Percentiles rank a stretch among this genome's conserved stretches.
Evolutionary conservation across 495 filamentous ascomycete genomes (phyloP).

Genomic region (Trypethelium eluteriae): DNA sequence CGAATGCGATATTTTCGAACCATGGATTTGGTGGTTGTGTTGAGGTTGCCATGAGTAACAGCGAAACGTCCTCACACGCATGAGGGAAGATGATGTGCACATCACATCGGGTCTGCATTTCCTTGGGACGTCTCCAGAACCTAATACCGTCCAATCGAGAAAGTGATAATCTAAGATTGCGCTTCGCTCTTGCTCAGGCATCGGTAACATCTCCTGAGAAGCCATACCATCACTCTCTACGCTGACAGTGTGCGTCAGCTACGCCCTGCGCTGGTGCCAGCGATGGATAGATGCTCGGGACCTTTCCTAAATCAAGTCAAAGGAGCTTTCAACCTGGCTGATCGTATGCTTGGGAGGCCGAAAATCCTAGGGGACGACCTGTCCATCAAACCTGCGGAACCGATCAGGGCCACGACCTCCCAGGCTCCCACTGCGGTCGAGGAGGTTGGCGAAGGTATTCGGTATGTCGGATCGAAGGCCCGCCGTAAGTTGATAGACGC

Average conservation of each 20-base stretch:
- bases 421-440: neutral
- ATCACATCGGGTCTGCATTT: neutral
- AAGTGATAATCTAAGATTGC: neutral
- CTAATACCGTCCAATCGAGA: neutral
- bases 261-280: neutral
- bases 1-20: neutral
- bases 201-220: neutral
- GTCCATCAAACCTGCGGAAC: neutral
- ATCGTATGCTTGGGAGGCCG: neutral
- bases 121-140: neutral
- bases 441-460: neutral
- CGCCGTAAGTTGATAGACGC: neutral
- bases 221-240: neutral
- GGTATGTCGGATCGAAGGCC: neutral
- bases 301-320: neutral
- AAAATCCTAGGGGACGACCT: neutral
- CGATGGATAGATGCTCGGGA: neutral
- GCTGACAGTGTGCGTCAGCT: neutral
- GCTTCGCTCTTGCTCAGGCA: neutral
- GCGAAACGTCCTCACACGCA: neutral
- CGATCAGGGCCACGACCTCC: neutral
- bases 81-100: neutral
- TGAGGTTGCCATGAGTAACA: neutral
- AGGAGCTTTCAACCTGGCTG: neutral
- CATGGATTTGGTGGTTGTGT: neutral